Evolutionary conservation across 345 rosid genomes (phyloP).

Genomic region (Populus nigra): DNA sequence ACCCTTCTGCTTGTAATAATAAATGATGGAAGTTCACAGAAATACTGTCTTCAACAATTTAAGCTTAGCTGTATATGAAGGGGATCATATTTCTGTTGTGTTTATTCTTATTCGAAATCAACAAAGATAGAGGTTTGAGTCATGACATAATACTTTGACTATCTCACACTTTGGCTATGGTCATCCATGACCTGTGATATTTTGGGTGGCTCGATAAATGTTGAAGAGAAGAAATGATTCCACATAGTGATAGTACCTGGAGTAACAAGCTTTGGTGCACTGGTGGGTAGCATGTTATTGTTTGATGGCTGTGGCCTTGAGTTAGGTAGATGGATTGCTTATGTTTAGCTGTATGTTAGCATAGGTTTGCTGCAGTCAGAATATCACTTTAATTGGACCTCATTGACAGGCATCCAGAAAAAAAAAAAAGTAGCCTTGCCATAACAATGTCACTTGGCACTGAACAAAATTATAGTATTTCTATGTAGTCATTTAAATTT

Average conservation of each 20-base stretch:
- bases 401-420: not conserved
- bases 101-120: not conserved
- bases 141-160: not conserved
- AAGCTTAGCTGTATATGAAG: slow-evolving; percentile 1
- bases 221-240: not conserved
- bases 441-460: not conserved
- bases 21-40: slow-evolving; percentile 1
- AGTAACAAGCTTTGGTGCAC: not conserved
- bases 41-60: not conserved
- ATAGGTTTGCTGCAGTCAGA: not conserved
- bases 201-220: too few relatives aligned
- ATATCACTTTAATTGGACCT: not conserved
- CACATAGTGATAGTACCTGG: not conserved
- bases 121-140: not conserved
- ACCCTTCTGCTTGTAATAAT: slow-evolving; percentile 6
- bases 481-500: not conserved
- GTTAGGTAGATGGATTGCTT: not conserved
- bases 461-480: not conserved
- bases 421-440: not conserved
- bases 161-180: not conserved
- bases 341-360: not conserved
- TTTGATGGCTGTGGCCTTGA: slow-evolving; percentile 2
- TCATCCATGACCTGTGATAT: too few relatives aligned
- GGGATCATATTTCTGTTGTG: not conserved
- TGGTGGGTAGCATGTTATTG: not conserved